A percentile compares a stretch with the other conserved stretches of the same genome.
Conservation (phyloP, 345 rosid species). For the Ceriops decandra region DNA sequence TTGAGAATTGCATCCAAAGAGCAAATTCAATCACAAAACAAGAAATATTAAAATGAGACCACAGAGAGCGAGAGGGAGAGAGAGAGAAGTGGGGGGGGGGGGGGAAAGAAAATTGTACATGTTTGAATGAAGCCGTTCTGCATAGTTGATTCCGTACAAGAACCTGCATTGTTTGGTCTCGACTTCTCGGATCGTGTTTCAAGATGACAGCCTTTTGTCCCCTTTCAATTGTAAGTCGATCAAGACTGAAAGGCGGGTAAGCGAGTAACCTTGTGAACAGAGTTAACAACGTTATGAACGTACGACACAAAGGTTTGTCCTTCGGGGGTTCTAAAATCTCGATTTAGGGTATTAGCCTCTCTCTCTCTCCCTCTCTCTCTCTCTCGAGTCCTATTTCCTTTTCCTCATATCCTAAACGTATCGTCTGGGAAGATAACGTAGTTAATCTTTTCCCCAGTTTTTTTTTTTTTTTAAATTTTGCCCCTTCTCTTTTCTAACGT, state of each 20-base stretch:
- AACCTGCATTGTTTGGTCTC: conserved; percentile 14
- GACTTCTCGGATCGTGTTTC: background rate
- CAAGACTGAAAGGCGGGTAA: background rate
- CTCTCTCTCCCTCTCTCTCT: background rate
- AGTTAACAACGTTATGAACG: too few species aligned
- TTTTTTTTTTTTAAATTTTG: too few species aligned
- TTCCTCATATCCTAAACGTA: background rate
- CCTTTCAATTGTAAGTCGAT: background rate
- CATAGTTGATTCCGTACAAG: conserved; percentile 9
- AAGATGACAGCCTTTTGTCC: background rate
- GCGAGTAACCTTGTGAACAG: too few species aligned
- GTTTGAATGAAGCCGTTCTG: conserved; percentile 7
- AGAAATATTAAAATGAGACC: background rate
- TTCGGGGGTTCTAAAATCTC: background rate
- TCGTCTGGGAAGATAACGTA: background rate
- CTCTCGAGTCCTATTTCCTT: too few species aligned
- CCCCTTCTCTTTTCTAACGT: too few species aligned
- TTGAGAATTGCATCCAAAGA: conserved; percentile 11
- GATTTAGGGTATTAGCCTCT: conserved; percentile 11
- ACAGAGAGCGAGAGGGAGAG: background rate
- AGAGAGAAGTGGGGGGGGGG: background rate
- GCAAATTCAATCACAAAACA: background rate
- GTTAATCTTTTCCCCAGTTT: background rate
- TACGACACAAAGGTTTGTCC: too few species aligned
- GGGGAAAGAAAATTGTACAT: background rate